Evolutionary conservation across 768 basidiomycete species (phyloP), one percentile per base, ranked within the genome.

Genomic region (Strobilomyces echinocephalus): DNA sequence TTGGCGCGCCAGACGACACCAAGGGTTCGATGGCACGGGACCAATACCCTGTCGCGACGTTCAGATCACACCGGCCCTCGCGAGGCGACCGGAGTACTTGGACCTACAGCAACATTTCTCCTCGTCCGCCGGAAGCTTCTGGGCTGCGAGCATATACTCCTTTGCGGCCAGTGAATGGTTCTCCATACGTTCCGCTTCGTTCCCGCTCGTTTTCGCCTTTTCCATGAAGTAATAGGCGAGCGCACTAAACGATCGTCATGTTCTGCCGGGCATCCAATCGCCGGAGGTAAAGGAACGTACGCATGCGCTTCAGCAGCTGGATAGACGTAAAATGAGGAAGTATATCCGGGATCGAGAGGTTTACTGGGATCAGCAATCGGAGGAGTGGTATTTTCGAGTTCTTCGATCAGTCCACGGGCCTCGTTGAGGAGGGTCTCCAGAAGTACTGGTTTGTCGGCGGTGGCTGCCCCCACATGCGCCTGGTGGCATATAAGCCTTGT

Each of bases 271-370:
- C 36, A 33, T 24, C 11, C 24, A 10, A 4, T 24, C 24, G 24
- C 24, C 24, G 24, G 24, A 12, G 12, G 9, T 30, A 43, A 33
- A 4, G 6, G 2, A 36, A 47, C 50, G 16, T 43, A 50, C 54
- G 34, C 28, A 18, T 39, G 2, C 28, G 35, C 36, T 4, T 36
- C 9, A 14, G 57, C 49, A 16, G 31, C 5, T 5, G 42, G 56
- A 28, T 47, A 57, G 5, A 44, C 12, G 20, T 24, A 20, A 36
- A 58, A 58, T 1, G 57, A 47, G 16, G 20, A 40, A 12, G 41
- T 21, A 12, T 50, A 50, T 2, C 45, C 35, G 4, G 50, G 45
- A 12, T 50, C 56, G 28, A 33, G n/a, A n/a, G n/a, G 43, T 35
- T 46, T 28, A 24, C 28, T 24, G 24, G 10, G 2, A 3, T 30